Percentiles rank a stretch among this genome's conserved stretches.
These are phyloP conservation scores for Tuber calosporum DNA, from an alignment of 495 filamentous ascomycete genomes.

Conservation along the genomic window DNA sequence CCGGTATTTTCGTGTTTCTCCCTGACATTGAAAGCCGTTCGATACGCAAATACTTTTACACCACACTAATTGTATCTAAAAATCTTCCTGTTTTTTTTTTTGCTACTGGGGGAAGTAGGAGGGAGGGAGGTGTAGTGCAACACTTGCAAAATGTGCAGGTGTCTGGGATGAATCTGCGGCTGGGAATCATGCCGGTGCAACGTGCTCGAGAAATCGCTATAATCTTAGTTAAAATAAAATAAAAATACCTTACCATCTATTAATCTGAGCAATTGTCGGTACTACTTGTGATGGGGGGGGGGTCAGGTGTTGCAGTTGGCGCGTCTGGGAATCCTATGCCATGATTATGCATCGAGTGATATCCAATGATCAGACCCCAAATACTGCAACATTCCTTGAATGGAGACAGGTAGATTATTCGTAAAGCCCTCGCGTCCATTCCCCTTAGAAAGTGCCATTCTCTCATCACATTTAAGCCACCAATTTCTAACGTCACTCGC, in stretches of 20 bases:
- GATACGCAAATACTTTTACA: too few relatives aligned
- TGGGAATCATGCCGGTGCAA: neutral
- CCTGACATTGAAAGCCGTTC: too few relatives aligned
- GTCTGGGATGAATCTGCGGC: neutral
- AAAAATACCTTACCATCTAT: neutral
- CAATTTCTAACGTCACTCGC: neutral
- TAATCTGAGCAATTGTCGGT: neutral
- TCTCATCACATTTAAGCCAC: neutral
- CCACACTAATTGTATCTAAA: too few relatives aligned
- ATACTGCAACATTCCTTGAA: neutral
- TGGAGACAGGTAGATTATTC: neutral
- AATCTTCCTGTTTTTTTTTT: too few relatives aligned
- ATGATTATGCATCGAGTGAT: conserved; percentile 3
- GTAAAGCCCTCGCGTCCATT: neutral
- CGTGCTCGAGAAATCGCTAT: neutral
- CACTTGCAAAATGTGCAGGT: neutral
- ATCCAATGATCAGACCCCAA: neutral
- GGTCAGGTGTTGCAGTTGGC: neutral
- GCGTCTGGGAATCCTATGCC: neutral
- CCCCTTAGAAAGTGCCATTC: neutral
- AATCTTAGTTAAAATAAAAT: neutral
- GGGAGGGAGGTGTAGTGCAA: neutral
- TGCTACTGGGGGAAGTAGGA: too few relatives aligned
- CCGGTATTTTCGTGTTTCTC: too few relatives aligned
- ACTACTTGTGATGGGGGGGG: neutral